Evolutionary conservation across 2,329 filamentous ascomycete genomes (phyloP).

Genomic region (Apiospora hydei): DNA sequence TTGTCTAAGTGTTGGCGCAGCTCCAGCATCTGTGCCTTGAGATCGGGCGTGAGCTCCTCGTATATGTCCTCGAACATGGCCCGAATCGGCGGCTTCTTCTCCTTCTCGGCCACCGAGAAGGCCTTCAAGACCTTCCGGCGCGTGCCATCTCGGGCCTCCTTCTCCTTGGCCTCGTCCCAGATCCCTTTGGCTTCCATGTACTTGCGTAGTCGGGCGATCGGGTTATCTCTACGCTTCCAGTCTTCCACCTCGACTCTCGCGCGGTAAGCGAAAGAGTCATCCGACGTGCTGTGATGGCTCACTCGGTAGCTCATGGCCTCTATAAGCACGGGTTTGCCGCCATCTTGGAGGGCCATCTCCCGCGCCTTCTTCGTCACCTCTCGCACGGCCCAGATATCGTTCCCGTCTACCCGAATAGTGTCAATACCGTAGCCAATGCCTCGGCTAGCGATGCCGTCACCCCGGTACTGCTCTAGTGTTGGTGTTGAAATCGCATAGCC

Average conservation of each 20-base stretch:
- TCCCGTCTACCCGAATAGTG: constrained; percentile 91
- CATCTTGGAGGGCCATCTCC: constrained; percentile 77
- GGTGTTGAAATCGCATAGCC: constrained; percentile 91
- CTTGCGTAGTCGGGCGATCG: constrained; percentile 83
- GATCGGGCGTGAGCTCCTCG: constrained; percentile 82
- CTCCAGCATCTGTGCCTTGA: constrained; percentile 75
- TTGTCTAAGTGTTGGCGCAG: constrained; percentile 79
- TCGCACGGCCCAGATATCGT: constrained; percentile 88
- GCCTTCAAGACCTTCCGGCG: constrained; percentile 82
- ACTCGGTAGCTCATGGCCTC: constrained; percentile 99
- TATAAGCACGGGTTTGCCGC: constrained; percentile 84
- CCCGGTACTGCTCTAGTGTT: constrained; percentile 88
- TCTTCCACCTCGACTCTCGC: constrained; percentile 93
- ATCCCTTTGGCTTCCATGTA: constrained; percentile 85
- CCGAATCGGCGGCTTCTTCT: constrained; percentile 77
- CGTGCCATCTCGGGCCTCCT: constrained; percentile 68
- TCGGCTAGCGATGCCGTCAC: constrained; percentile 87
- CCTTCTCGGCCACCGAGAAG: constrained; percentile 83
- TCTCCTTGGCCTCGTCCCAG: constrained; percentile 88
- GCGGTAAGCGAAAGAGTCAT: constrained; percentile 96
- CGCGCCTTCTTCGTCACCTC: constrained; percentile 82
- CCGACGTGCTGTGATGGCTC: constrained; percentile 94
- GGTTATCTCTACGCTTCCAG: constrained; percentile 92
- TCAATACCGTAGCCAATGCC: constrained; percentile 94
- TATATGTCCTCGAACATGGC: constrained; percentile 89